Base-by-base conservation (phyloP, 129 eudicot genomes). In the Scalesia atractyloides region DNA sequence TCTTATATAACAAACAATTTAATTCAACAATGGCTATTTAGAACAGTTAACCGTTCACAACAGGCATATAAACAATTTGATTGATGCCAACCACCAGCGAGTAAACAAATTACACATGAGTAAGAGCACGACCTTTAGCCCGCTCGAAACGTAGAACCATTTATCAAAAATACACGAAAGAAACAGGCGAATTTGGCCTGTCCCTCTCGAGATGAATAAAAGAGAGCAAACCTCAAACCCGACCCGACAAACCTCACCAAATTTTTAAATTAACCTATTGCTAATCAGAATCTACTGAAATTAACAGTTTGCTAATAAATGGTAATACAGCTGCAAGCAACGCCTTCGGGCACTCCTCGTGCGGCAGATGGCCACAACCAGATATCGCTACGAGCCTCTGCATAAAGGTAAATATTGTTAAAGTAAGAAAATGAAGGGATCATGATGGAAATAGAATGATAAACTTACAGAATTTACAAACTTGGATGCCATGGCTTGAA, bases 341-440 rank as follows among this genome's bases (percentile, higher is more conserved):
- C 63, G 96, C 96, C 84, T 90, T 90, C 4, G 99, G 96, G 75
- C 99, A 94, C 67, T 94, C 99, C 87, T 94, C 99, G 16, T 94
- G 99, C 0, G 99, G 99, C 64, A 94, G 88, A 86, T 94, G 99
- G 68, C 99, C 99, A 66, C 99, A 94, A 61, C 96, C 97, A 43
- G 97, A 90, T 80, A 94, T 86, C 66, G 83, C 88, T 74, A 90
- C 97, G 83, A 94, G 73, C 74, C 96, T 94, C 99, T 94, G 99
- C 85, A 87, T 12, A 58, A 16, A n/a, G 7, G 33, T 7, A 39
- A 8, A 72, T 26, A 22, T 56, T 30, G 26, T 41, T 53, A 30
- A 53, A 67, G 36, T 24, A 34, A 57, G 20, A 20, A 48, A 15
- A 36, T 67, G 9, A n/a, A 5, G 33, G 33, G 60, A 48, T 12